Evolutionary conservation across 306 rosid genomes (phyloP), one percentile per base, ranked within the genome.

Genomic region (Gleditsia sinensis): DNA sequence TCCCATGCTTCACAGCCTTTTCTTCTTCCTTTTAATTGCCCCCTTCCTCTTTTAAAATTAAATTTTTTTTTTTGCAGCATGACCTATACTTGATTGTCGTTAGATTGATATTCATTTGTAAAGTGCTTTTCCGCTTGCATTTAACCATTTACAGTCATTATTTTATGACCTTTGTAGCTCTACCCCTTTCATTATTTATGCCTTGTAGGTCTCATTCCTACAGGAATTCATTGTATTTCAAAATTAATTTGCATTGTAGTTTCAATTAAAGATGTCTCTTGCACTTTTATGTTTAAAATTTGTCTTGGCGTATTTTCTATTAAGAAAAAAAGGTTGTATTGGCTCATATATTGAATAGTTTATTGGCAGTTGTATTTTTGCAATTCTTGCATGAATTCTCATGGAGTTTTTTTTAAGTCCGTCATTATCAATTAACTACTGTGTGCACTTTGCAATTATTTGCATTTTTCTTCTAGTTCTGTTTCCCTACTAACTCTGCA

Each of bases 401-500:
- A 49, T 11, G 1, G 20, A 20, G 8, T 58, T 48, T 59, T 70
- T 70, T 62, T 60, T 33, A 62, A 40, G 57, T 33, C 17, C 33
- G 36, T 56, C 71, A 63, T 33, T 63, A 37, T 71, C 61, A 24
- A 74, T 57, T 13, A 40, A 28, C 54, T 64, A 23, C 53, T 71
- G 34, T 39, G 13, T 39, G 21, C 67, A 19, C n/a, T 40, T n/a
- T 45, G 37, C 34, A 43, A 17, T 65, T 58, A 67, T 79, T 50
- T 19, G 9, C 73, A 8, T 17, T 32, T 24, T 49, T 51, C 7
- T 50, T 75, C 43, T 70, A n/a, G 34, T 75, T 32, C 32, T 82
- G 75, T 46, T 73, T 34, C 50, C 57, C 60, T 72, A 51, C 82
- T 79, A 72, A 81, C 76, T 53, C 49, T 78, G 68, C 3, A 45